Evolutionary conservation across 805 yeast genomes (phyloP).

Genomic region (Lachancea nothofagi): DNA sequence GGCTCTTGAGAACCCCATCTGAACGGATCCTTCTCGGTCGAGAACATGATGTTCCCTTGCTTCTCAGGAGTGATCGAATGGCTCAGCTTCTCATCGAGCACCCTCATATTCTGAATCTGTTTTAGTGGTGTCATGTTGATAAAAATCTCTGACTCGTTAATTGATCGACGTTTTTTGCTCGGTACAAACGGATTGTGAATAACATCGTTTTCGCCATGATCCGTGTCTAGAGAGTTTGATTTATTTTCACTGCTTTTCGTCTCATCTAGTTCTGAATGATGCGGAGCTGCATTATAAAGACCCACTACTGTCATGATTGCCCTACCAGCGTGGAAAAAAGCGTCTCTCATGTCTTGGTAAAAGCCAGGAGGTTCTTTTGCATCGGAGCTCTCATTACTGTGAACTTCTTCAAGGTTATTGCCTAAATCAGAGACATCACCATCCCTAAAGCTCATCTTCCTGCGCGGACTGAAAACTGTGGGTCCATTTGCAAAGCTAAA

Average conservation of each 20-base stretch:
- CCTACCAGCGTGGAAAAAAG: constrained; percentile 4
- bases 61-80: constrained; percentile 10
- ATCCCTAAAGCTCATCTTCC: constrained; percentile 7
- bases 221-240: neutral
- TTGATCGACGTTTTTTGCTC: neutral
- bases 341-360: constrained; percentile 3
- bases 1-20: constrained; percentile 25
- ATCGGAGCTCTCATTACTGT: neutral
- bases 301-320: constrained; percentile 4
- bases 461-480: constrained; percentile 20
- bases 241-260: neutral
- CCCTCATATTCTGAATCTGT: neutral
- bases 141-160: constrained; percentile 5
- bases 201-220: neutral
- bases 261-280: neutral
- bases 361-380: neutral
- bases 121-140: neutral
- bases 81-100: constrained; percentile 5
- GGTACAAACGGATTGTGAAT: neutral
- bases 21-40: constrained; percentile 27
- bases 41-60: constrained; percentile 4
- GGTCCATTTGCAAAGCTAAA: constrained; percentile 18
- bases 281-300: neutral
- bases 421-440: neutral
- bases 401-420: neutral